These are phyloP conservation scores for Botrytis cinerea DNA, from an alignment of 2,329 filamentous ascomycete genomes.

Conservation along the genomic window DNA sequence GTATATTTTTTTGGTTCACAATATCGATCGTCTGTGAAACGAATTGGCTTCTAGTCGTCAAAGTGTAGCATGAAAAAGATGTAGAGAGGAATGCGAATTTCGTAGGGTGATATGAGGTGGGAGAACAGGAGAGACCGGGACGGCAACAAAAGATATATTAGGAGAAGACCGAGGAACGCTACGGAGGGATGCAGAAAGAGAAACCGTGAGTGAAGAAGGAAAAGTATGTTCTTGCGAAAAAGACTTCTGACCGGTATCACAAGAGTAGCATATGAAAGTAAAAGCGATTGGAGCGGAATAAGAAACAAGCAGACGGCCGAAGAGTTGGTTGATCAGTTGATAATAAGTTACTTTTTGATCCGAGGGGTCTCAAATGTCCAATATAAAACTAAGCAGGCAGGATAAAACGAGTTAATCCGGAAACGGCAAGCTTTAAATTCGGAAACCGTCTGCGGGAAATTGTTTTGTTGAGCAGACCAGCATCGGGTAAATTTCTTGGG, in stretches of 20 bases:
- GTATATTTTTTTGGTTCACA: neutral
- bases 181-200: neutral
- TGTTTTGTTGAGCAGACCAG: slow-evolving; percentile 12
- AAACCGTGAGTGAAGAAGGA: slow-evolving; percentile 6
- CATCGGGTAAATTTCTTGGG: neutral
- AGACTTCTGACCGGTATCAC: slow-evolving; percentile 20
- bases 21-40: neutral
- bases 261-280: slow-evolving; percentile 14
- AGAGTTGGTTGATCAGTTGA: neutral
- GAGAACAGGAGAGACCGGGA: too few relatives aligned
- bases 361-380: slow-evolving; percentile 5
- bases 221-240: slow-evolving; percentile 10
- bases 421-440: neutral
- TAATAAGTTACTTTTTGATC: neutral
- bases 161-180: neutral
- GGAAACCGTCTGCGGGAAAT: neutral
- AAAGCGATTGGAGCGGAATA: slow-evolving; percentile 13
- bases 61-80: neutral
- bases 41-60: neutral
- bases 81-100: neutral
- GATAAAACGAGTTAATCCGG: neutral
- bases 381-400: neutral
- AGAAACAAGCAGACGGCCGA: neutral
- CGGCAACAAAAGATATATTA: slow-evolving; percentile 1
- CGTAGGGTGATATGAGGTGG: neutral